Evolutionary conservation across 805 yeast species (phyloP), one percentile per base, ranked within the genome.

Genomic region (Saccharomycopsis amapae): DNA sequence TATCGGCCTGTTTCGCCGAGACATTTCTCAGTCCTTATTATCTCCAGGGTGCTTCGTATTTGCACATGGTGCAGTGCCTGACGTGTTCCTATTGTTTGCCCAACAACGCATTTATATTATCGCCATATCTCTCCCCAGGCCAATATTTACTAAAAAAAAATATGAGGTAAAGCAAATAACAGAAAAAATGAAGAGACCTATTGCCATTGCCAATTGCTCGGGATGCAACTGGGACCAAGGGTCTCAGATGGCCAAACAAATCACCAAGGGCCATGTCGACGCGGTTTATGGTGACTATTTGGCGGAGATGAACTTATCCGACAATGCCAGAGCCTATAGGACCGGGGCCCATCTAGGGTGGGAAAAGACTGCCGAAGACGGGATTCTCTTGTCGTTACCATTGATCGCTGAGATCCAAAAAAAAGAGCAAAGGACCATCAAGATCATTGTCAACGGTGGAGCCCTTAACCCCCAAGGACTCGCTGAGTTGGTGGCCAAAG

Each of bases 251-350:
- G 12, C 37, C 7, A 30, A 46, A 13, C 51, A 48, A 33, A 38
- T 40, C 38, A 42, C 35, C 3, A 38, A 26, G 2, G 51, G 47
- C 7, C 41, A 30, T 10, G 28, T 47, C 13, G 58, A 53, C 31
- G 62, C 58, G 2, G 60, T 60, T 30, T 58, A 59, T 35, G 64
- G 58, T n/a, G 59, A 58, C 19, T 64, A 63, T 38, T 52, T 62
- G 55, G 56, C 60, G 13, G 66, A 62, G 20, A 44, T 60, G 15
- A 54, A 50, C 12, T 41, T 54, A 32, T 51, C 53, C 2, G 53
- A 47, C 20, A 35, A 44, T 25, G 28, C 49, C 7, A 24, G 42
- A 35, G 49, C 51, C 4, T 48, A 48, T 33, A 17, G 42, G 1
- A 35, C 30, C 10, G 51, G 51, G 4, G 40, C 34, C 15, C 51